These are phyloP conservation scores for Phytophthora megakarya DNA, from an alignment of 352 stramenopile species.

Conservation along the genomic window DNA sequence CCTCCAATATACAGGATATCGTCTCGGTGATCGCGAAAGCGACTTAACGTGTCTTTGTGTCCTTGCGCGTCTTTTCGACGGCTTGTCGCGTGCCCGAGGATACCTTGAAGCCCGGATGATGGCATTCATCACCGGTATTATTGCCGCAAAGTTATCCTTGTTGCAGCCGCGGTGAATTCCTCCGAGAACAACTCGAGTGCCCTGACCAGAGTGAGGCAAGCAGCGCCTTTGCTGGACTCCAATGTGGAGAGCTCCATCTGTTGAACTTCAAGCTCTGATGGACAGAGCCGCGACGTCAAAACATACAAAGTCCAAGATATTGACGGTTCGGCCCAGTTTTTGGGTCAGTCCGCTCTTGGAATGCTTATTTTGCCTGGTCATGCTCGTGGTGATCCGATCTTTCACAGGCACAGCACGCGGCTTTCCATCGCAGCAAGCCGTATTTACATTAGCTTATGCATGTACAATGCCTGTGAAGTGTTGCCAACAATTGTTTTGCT, in stretches of 20 bases:
- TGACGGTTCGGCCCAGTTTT: background rate
- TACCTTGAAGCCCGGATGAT: too few relatives aligned
- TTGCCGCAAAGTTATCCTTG: background rate
- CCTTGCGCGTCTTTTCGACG: conserved; percentile 4
- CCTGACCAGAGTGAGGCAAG: background rate
- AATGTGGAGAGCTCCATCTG: background rate
- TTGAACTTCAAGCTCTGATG: background rate
- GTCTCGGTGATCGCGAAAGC: conserved; percentile 21
- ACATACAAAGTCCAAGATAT: background rate
- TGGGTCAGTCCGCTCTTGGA: background rate
- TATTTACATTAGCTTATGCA: too few relatives aligned
- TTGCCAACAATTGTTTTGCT: too few relatives aligned
- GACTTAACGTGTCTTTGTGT: conserved; percentile 21
- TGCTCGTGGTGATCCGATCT: background rate
- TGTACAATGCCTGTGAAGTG: too few relatives aligned
- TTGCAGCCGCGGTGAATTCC: background rate
- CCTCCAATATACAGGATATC: background rate
- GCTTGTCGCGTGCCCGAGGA: background rate
- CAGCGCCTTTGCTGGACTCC: background rate
- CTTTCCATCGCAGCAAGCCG: background rate
- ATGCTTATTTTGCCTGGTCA: background rate
- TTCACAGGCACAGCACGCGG: background rate
- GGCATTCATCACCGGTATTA: background rate
- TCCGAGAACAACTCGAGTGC: too few relatives aligned
- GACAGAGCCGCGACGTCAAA: background rate